Evolutionary conservation across 179 eudicot species (phyloP).

Genomic region (Silene vulgaris): DNA sequence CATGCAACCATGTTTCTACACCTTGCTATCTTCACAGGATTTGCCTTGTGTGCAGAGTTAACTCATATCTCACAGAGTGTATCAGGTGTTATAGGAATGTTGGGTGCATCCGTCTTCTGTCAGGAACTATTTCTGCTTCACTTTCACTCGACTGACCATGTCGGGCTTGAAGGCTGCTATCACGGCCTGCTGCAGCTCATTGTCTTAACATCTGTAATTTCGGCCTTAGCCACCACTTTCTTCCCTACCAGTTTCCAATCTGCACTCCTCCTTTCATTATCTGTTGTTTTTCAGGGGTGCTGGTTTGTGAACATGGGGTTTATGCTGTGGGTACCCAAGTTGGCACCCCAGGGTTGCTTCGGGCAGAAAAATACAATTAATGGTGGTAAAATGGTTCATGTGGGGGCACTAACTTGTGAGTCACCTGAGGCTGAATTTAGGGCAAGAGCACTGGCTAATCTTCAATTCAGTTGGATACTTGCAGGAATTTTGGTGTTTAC

Average conservation of each 20-base stretch:
- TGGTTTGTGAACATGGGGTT: conserved; percentile 89
- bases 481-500: conserved; percentile 54
- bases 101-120: conserved; percentile 65
- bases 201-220: conserved; percentile 50
- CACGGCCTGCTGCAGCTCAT: conserved; percentile 74
- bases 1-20: conserved; percentile 87
- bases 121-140: conserved; percentile 75
- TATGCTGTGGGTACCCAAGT: conserved; percentile 63
- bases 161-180: conserved; percentile 88
- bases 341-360: conserved; percentile 61
- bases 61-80: conserved; percentile 33
- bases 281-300: conserved; percentile 69
- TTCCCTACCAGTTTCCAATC: conserved; percentile 52
- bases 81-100: conserved; percentile 44
- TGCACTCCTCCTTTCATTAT: conserved; percentile 51
- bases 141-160: conserved; percentile 81
- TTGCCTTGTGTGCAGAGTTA: conserved; percentile 45
- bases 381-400: conserved; percentile 30
- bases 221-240: conserved; percentile 35
- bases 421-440: conserved; percentile 51
- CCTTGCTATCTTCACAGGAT: conserved; percentile 50
- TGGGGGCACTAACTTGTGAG: conserved; percentile 55
- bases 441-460: conserved; percentile 72
- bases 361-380: conserved; percentile 17
- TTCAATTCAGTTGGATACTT: conserved; percentile 89